phyloP scores from a whole-genome alignment of 2,329 filamentous ascomycete genomes.

The Apiospora hydei region DNA sequence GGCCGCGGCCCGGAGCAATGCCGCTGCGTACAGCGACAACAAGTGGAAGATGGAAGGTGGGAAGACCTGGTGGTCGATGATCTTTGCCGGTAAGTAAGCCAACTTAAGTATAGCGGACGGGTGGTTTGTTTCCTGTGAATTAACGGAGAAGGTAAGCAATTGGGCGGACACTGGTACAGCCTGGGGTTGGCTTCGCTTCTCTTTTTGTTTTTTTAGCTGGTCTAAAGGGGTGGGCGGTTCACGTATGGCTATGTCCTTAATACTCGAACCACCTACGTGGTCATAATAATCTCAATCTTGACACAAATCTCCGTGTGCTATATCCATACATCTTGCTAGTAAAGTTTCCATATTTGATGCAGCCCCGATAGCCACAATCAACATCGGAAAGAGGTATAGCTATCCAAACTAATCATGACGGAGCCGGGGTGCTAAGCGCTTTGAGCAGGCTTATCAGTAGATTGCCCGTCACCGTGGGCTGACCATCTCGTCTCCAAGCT shows the following conservation, averaged over 20 bases:
- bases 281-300: too few relatives aligned
- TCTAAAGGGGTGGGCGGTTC: background rate
- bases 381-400: too few relatives aligned
- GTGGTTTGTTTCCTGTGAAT: background rate
- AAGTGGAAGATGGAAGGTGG: slow-evolving; percentile 13
- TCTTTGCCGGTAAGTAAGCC: background rate
- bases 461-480: background rate
- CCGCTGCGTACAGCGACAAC: background rate
- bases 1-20: background rate
- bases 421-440: background rate
- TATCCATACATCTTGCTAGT: background rate
- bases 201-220: background rate
- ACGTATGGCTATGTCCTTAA: background rate
- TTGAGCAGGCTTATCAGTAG: background rate
- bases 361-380: background rate
- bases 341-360: background rate
- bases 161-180: background rate
- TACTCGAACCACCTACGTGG: too few relatives aligned
- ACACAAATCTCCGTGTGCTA: background rate
- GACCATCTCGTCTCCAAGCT: background rate
- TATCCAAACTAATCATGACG: too few relatives aligned
- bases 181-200: background rate
- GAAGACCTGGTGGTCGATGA: slow-evolving; percentile 1
- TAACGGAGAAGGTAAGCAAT: background rate
- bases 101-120: background rate